Percentiles rank a stretch among this genome's conserved stretches.
Evolutionary conservation across 805 yeast genomes (phyloP).

Genomic region (Kurtzmaniella fragi): DNA sequence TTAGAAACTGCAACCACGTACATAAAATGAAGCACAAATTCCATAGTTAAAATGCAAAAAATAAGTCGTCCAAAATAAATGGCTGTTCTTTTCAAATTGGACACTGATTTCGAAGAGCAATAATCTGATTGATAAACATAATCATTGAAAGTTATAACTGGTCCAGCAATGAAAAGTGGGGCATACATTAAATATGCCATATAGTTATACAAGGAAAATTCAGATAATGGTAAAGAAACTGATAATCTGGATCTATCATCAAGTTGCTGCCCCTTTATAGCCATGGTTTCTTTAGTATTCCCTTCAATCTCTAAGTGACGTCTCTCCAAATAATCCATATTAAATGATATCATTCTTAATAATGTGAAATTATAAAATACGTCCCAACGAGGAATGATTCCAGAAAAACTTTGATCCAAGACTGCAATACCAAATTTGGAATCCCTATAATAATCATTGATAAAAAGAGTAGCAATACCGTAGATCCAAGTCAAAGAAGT

Average conservation of each 20-base stretch:
- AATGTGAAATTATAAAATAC: slow-evolving; percentile 89
- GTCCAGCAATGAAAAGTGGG: slow-evolving; percentile 94
- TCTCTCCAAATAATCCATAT: slow-evolving; percentile 64
- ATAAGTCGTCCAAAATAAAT: slow-evolving; percentile 64
- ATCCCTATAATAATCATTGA: slow-evolving; percentile 65
- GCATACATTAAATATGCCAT: slow-evolving; percentile 76
- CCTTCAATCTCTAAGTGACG: slow-evolving; percentile 10
- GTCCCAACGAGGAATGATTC: slow-evolving; percentile 90
- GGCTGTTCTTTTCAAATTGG: slow-evolving; percentile 42
- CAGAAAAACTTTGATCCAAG: slow-evolving; percentile 60
- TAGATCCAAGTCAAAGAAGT: slow-evolving; percentile 61
- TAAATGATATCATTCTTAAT: slow-evolving; percentile 77
- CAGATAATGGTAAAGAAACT: slow-evolving; percentile 55
- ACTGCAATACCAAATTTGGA: slow-evolving; percentile 49
- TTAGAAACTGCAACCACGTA: slow-evolving; percentile 93
- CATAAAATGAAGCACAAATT: slow-evolving; percentile 76
- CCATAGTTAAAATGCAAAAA: slow-evolving; percentile 83
- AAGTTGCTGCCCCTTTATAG: slow-evolving; percentile 12
- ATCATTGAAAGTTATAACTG: slow-evolving; percentile 89
- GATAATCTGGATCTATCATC: slow-evolving; percentile 63
- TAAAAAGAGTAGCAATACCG: slow-evolving; percentile 71
- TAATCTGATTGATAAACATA: slow-evolving; percentile 67
- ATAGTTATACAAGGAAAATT: slow-evolving; percentile 62
- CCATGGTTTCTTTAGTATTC: slow-evolving; percentile 3
- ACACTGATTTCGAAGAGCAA: slow-evolving; percentile 52